phyloP scores from a whole-genome alignment of 1,284 basidiomycete genomes.

The Stereum hirsutum region DNA sequence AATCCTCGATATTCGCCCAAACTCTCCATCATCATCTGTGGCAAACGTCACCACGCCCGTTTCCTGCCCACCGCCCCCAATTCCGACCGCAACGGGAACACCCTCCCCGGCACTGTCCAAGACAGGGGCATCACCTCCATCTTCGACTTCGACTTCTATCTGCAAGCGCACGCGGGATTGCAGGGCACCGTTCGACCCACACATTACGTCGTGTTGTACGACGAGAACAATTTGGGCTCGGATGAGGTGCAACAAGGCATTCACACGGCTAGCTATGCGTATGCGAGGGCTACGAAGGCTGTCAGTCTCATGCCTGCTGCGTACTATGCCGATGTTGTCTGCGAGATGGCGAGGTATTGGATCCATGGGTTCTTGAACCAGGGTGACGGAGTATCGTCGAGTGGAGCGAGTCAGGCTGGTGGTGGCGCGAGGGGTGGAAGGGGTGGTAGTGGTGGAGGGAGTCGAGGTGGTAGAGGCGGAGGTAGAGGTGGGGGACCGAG shows the following conservation, averaged over 20 bases:
- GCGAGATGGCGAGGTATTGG: slow-evolving; percentile 64
- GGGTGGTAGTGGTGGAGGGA: slow-evolving; percentile 2
- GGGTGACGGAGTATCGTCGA: slow-evolving; percentile 33
- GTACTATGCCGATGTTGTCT: slow-evolving; percentile 71
- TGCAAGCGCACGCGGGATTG: slow-evolving; percentile 64
- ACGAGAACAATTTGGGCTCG: slow-evolving; percentile 53
- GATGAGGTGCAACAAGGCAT: slow-evolving; percentile 65
- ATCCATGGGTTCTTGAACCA: slow-evolving; percentile 53
- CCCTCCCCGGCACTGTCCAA: slow-evolving; percentile 64
- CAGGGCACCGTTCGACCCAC: slow-evolving; percentile 61
- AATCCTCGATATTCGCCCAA: slow-evolving; percentile 45
- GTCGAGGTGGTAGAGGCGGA: slow-evolving; percentile 9
- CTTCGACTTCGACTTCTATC: slow-evolving; percentile 70
- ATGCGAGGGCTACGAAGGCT: slow-evolving; percentile 68
- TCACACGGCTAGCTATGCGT: slow-evolving; percentile 56
- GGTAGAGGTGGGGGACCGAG: slow-evolving; percentile 21
- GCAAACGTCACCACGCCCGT: slow-evolving; percentile 72
- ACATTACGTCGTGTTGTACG: slow-evolving; percentile 68
- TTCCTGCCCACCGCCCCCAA: slow-evolving; percentile 45
- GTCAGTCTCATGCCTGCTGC: slow-evolving; percentile 70
- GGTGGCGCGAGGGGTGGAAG: neutral
- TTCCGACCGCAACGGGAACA: slow-evolving; percentile 59
- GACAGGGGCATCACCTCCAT: slow-evolving; percentile 66
- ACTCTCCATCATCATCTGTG: slow-evolving; percentile 66
- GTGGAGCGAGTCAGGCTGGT: slow-evolving; percentile 15